Percentiles rank a stretch among this genome's conserved stretches.
Conservation (phyloP, 2,329 filamentous ascomycete genomes). For the Apiospora pterosperma region DNA sequence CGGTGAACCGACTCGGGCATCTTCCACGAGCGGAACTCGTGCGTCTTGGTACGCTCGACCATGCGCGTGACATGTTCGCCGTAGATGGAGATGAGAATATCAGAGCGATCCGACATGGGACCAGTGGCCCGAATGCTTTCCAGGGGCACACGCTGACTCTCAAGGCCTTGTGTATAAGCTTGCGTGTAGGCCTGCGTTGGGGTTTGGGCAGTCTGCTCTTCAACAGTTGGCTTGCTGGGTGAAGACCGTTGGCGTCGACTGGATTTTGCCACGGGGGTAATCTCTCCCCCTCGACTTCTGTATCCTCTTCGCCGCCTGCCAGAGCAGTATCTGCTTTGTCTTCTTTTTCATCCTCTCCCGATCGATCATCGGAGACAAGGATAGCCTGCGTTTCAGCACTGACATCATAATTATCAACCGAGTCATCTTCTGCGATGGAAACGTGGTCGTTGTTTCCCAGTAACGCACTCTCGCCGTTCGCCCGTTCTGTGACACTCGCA, state of each 20-base stretch:
- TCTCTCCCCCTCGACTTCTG: not conserved
- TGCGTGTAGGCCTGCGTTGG: constrained; percentile 12
- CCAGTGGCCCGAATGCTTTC: constrained; percentile 26
- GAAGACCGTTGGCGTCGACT: constrained; percentile 9
- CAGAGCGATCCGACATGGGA: constrained; percentile 39
- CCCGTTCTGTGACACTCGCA: constrained; percentile 12
- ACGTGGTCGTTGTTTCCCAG: constrained; percentile 2
- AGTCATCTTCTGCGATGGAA: constrained; percentile 11
- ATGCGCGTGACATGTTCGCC: constrained; percentile 52
- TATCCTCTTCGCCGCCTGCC: not conserved
- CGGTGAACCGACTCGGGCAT: constrained; percentile 53
- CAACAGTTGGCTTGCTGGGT: constrained; percentile 4
- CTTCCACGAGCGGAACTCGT: constrained; percentile 54
- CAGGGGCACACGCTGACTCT: constrained; percentile 30
- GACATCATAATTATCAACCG: constrained; percentile 11
- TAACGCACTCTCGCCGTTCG: constrained; percentile 5
- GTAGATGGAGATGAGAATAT: constrained; percentile 50
- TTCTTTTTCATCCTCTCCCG: not conserved
- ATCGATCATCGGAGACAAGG: constrained; percentile 8
- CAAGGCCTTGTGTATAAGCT: constrained; percentile 24
- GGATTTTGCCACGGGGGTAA: constrained; percentile 10
- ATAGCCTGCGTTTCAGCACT: constrained; percentile 21
- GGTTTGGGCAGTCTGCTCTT: constrained; percentile 10
- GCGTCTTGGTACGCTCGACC: constrained; percentile 44
- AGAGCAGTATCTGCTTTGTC: not conserved